A percentile compares a stretch with the other conserved stretches of the same genome.
These are phyloP conservation scores for Suhomyces xylopsoci DNA, from an alignment of 805 yeast species.

Conservation along the genomic window DNA sequence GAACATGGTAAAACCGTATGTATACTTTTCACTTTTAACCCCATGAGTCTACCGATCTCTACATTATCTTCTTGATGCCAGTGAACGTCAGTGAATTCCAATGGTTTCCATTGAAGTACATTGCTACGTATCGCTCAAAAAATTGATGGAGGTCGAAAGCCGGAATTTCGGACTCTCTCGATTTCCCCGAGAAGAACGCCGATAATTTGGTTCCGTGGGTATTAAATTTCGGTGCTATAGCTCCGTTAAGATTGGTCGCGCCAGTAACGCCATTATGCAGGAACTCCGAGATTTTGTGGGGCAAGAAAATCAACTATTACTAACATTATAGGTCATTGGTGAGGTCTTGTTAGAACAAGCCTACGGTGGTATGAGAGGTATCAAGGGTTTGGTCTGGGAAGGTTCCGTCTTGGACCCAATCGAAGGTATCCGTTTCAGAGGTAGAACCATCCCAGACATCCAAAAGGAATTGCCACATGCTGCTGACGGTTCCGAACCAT, in stretches of 20 bases:
- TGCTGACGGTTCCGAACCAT: conserved; percentile 56
- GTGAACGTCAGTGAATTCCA: background rate
- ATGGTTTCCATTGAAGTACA: background rate
- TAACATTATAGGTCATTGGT: conserved; percentile 34
- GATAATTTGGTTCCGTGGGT: background rate
- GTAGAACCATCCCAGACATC: conserved; percentile 69
- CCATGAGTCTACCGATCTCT: background rate
- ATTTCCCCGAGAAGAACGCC: background rate
- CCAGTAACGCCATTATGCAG: background rate
- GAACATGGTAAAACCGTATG: conserved; percentile 81
- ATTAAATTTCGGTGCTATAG: background rate
- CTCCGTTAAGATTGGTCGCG: background rate
- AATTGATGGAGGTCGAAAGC: background rate
- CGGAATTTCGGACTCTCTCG: background rate
- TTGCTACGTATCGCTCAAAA: background rate
- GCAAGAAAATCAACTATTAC: background rate
- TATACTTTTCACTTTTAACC: conserved; percentile 10
- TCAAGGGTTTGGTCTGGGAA: conserved; percentile 74
- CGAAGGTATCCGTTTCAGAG: conserved; percentile 77
- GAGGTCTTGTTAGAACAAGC: conserved; percentile 45
- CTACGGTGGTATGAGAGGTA: conserved; percentile 80
- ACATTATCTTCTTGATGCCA: background rate
- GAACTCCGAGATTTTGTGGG: background rate
- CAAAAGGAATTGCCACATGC: conserved; percentile 63
- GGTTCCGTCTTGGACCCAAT: conserved; percentile 74